Evolutionary conservation across 2,329 filamentous ascomycete species (phyloP), one percentile per base, ranked within the genome.

Genomic region (Diatrype stigma): DNA sequence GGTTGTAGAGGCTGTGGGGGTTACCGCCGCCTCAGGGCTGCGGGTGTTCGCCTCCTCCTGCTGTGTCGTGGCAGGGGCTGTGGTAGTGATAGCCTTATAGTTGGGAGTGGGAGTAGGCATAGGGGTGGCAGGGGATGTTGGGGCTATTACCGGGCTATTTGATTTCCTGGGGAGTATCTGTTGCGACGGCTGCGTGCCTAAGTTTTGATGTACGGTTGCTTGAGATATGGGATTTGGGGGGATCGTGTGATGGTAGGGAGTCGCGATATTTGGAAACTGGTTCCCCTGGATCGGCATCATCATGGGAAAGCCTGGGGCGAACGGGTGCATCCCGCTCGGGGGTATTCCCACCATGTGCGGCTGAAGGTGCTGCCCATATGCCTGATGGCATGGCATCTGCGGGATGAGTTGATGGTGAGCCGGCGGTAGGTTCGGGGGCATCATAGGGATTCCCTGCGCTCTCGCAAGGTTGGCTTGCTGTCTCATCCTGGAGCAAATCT

Each of bases 401-500:
- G 59, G 53, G 21, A 63, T 44, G 16, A 62, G 48, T 19, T 60
- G 63, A 49, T 56, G 58, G 10, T 16, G 42, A n/a, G n/a, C n/a
- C n/a, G n/a, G n/a, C 12, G 54, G 52, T 28, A 61, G 45, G 44
- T 49, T 48, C 35, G 55, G 50, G 38, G 61, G 59, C 35, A 63
- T 51, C 42, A 62, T 52, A n/a, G 63, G 58, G 23, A 63, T 28
- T 11, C 58, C 62, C 42, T 62, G 65, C 26, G 55, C 32, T 50
- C 62, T 60, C 21, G 60, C 54, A 45, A 64, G 23, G 42, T 61
- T 55, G 34, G 58, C 59, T 32, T 64, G 66, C 28, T 67, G 64
- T 45, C 62, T 62, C 47, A 67, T 51, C 37, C 59, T 61, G 6
- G 56, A 50, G 42, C 67, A 70, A 4, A 62, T 47, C 17, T 63